Base-by-base conservation (phyloP, 2,329 filamentous ascomycete genomes). In the Aureobasidium sp. region DNA sequence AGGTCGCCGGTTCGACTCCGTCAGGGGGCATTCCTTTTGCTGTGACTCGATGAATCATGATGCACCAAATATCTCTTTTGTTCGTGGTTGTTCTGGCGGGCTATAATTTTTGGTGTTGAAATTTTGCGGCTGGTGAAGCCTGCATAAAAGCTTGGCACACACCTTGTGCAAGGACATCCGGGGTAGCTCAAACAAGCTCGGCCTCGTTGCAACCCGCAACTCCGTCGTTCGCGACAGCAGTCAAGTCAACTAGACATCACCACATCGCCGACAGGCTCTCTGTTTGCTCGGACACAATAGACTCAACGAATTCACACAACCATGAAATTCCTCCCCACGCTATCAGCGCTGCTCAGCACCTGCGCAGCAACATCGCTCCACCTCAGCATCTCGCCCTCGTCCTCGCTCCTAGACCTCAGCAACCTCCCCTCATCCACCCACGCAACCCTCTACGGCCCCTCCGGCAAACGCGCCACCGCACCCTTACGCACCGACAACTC, bases 401-500 rank as follows among this genome's bases (percentile, higher is more conserved):
- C 57, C 69, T 74, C 72, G 64, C 68, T 78, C 64, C 69, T 76
- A 48, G 77, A 79, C 67, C 76, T 79, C 49, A 73, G 79, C 25
- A 73, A 72, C 17, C 78, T 84, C 61, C 77, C 79, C 59, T 72
- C 79, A 53, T 83, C 87, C 59, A 87, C 86, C 25, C 79, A 87
- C 70, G 83, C 82, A 64, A 87, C 87, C 56, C 86, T 87, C 71
- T 66, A 31, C 44, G 70, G 72, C 20, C 66, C 71, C 22, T 73
- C 76, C 45, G 78, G 78, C 20, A 76, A 74, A 48, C 27, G 45
- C 17, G 45, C 11, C 73, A 74, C 42, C 70, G 85, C 89, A 14
- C 86, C 87, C 11, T 77, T 96, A 11, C 86, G 87, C 14, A 78
- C 82, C 44, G 75, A 81, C 68, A 89, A 90, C 73, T 86, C 84